Conservation (phyloP, 805 yeast genomes). For the Metschnikowia colocasiae region DNA sequence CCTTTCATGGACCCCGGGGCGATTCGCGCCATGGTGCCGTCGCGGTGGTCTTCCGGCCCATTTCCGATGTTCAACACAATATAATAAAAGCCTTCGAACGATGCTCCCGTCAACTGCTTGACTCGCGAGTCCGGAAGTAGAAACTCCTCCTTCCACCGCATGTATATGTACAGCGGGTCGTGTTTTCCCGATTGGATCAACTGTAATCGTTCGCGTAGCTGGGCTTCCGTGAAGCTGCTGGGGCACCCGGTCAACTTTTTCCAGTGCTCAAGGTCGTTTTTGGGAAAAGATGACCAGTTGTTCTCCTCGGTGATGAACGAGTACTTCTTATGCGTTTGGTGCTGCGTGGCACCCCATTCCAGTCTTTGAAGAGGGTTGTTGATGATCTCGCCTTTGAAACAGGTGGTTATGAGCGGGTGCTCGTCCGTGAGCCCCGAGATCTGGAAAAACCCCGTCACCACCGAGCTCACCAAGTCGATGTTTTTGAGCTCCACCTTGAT, state of each 20-base stretch:
- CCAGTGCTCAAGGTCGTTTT: conserved; percentile 50
- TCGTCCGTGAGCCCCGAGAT: conserved; percentile 62
- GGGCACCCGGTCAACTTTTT: conserved; percentile 40
- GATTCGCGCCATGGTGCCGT: conserved; percentile 7
- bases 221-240: conserved; percentile 46
- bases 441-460: conserved; percentile 56
- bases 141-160: conserved; percentile 95
- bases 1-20: conserved; percentile 73
- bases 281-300: conserved; percentile 49
- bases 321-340: conserved; percentile 24
- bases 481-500: conserved; percentile 66
- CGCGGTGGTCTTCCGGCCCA: conserved; percentile 6
- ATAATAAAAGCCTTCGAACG: conserved; percentile 91
- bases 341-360: conserved; percentile 21
- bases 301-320: conserved; percentile 57
- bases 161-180: conserved; percentile 49
- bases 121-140: conserved; percentile 73
- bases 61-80: conserved; percentile 69
- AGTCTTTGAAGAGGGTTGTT: conserved; percentile 41
- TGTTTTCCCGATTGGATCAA: conserved; percentile 30
- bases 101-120: conserved; percentile 65
- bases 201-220: conserved; percentile 25
- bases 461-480: conserved; percentile 50
- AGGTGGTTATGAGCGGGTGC: conserved; percentile 64
- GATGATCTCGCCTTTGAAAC: conserved; percentile 68